Evolutionary conservation across 2,329 filamentous ascomycete genomes (phyloP).

Genomic region (Claviceps monticola): DNA sequence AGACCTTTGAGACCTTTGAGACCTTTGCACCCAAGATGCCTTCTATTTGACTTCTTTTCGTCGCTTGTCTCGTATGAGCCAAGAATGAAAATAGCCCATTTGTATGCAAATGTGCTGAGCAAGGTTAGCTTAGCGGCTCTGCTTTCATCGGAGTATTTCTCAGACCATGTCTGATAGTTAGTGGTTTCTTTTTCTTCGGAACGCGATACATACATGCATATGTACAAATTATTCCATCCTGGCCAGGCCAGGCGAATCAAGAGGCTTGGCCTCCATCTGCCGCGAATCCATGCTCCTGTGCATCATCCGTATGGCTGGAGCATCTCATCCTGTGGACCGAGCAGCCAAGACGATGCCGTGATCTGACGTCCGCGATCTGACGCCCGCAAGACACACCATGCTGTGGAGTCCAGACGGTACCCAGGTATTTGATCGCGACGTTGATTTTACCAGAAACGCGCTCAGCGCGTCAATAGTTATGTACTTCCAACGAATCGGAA

Average conservation of each 20-base stretch:
- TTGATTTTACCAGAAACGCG: too few relatives aligned
- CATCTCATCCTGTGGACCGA: neutral
- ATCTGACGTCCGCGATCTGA: too few relatives aligned
- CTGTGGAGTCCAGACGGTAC: too few relatives aligned
- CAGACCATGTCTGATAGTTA: neutral
- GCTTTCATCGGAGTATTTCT: neutral
- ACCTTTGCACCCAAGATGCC: neutral
- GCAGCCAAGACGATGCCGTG: neutral
- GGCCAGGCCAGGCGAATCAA: neutral
- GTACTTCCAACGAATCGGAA: too few relatives aligned
- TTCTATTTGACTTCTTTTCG: neutral
- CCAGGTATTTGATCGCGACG: too few relatives aligned
- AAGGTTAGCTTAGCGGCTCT: neutral
- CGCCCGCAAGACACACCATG: too few relatives aligned
- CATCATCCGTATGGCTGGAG: neutral
- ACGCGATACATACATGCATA: neutral
- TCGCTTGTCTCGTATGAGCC: neutral
- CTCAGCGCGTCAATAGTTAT: too few relatives aligned
- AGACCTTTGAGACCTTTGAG: neutral
- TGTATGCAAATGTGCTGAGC: neutral
- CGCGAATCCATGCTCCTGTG: conserved; percentile 1
- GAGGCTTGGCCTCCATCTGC: conserved; percentile 3
- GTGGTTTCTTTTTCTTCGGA: neutral
- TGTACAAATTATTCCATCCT: neutral
- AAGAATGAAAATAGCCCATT: neutral